Evolutionary conservation across 305 asterid genomes (phyloP).

Genomic region (Fraxinus baroniana): DNA sequence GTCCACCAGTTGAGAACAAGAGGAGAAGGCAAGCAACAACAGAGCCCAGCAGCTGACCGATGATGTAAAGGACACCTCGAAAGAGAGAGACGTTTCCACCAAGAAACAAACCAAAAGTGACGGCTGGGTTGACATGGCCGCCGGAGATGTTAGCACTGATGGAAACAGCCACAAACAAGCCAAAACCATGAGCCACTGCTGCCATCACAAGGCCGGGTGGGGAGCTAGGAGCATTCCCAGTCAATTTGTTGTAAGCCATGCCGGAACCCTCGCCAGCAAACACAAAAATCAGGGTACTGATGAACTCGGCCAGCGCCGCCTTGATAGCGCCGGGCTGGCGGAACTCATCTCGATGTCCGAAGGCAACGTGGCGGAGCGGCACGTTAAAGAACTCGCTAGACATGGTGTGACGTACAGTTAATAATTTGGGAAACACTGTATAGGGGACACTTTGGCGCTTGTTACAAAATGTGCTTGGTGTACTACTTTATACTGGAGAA

Average conservation of each 20-base stretch:
- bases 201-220: slow-evolving; percentile 52
- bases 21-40: slow-evolving; percentile 53
- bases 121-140: slow-evolving; percentile 75
- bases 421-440: neutral
- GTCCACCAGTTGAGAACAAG: slow-evolving; percentile 45
- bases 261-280: slow-evolving; percentile 64
- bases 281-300: slow-evolving; percentile 54
- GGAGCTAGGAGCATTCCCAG: slow-evolving; percentile 5
- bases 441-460: neutral
- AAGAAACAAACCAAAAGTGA: slow-evolving; percentile 57
- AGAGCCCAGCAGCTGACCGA: slow-evolving; percentile 60
- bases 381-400: slow-evolving; percentile 33
- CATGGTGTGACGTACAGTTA: slow-evolving; percentile 13
- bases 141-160: slow-evolving; percentile 55
- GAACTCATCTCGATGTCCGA: slow-evolving; percentile 47
- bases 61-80: slow-evolving; percentile 51
- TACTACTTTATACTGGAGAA: slow-evolving; percentile 17
- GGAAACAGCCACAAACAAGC: slow-evolving; percentile 47
- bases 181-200: slow-evolving; percentile 50
- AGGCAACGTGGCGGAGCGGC: slow-evolving; percentile 47
- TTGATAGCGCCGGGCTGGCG: slow-evolving; percentile 50
- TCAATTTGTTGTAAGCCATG: slow-evolving; percentile 49
- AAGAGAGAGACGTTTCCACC: slow-evolving; percentile 57
- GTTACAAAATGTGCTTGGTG: neutral
- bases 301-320: slow-evolving; percentile 64